Evolutionary conservation across 371 early-diverging fungal species (phyloP), one percentile per base, ranked within the genome.

Genomic region (Dichotomocladium elegans): DNA sequence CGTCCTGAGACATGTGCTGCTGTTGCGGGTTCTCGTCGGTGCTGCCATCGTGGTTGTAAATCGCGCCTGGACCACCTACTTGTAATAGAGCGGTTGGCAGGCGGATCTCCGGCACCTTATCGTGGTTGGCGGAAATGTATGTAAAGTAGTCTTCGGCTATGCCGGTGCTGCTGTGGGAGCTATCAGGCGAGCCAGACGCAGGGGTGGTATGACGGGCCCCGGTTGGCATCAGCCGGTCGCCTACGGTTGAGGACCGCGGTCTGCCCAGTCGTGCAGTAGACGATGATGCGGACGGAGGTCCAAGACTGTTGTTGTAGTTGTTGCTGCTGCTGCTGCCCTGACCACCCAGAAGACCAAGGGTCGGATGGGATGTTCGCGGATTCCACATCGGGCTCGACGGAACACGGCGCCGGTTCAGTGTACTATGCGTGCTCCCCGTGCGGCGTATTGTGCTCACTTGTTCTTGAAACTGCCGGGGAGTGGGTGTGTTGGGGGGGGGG

Each of bases 391-490:
- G 58, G 15, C 50, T 29, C 3, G 63, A 63, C 17, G 55, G 22
- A 24, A 54, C 47, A 2, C 55, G 46, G 40, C 42, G 40, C 27
- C 29, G 55, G 48, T 55, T 42, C 40, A 34, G 37, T 55, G 56
- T 26, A 40, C 44, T 47, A 40, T 31, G 37, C 48, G 58, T 43
- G 55, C 74, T 74, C 24, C 55, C 68, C 1, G 68, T 68, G 26
- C 68, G 29, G 24, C 61, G 64, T 11, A 74, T 61, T 11, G 57
- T 57, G 0, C 59, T 46, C 2, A 74, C 54, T 51, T 74, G 66
- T 27, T 74, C 70, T 53, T 66, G 68, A 33, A 48, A 48, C 30
- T n/a, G 42, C n/a, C n/a, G n/a, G n/a, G n/a, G n/a, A n/a, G n/a
- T n/a, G n/a, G n/a, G n/a, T n/a, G n/a, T n/a, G n/a, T n/a, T n/a